phyloP scores from a whole-genome alignment of 331 rosid species.

The Rhamnella rubrinervis region DNA sequence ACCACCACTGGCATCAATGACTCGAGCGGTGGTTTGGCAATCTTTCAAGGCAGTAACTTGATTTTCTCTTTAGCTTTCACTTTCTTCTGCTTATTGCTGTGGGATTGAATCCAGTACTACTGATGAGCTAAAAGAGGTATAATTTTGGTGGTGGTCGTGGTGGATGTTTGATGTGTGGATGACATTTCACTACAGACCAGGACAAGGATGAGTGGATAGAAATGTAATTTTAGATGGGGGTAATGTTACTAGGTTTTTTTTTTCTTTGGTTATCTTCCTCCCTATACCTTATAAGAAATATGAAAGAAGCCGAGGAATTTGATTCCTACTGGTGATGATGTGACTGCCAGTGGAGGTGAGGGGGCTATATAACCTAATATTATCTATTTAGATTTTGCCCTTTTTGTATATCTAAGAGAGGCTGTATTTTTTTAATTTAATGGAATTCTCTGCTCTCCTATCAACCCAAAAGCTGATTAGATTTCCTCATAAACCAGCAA shows the following conservation, averaged over 20 bases:
- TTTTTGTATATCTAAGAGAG: conserved; percentile 43
- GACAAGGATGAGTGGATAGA: conserved; percentile 22
- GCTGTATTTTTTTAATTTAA: conserved; percentile 41
- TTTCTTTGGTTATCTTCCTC: background rate
- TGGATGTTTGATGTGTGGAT: conserved; percentile 39
- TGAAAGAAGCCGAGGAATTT: conserved; percentile 42
- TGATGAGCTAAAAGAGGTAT: background rate
- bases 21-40: conserved; percentile 22
- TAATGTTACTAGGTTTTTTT: conserved; percentile 14
- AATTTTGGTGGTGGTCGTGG: background rate
- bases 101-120: conserved; percentile 27
- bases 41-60: conserved; percentile 14
- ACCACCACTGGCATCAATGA: conserved; percentile 5
- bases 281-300: background rate
- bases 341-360: conserved; percentile 21
- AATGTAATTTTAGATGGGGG: conserved; percentile 33
- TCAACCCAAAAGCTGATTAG: background rate
- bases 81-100: conserved; percentile 32
- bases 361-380: conserved; percentile 13
- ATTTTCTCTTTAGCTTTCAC: conserved; percentile 33
- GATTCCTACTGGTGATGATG: conserved; percentile 59
- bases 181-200: conserved; percentile 36
- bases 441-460: conserved; percentile 17
- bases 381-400: conserved; percentile 27
- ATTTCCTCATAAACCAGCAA: conserved; percentile 3